Evolutionary conservation across 768 basidiomycete species (phyloP), one percentile per base, ranked within the genome.

Genomic region (Tricholoma flavovirens): DNA sequence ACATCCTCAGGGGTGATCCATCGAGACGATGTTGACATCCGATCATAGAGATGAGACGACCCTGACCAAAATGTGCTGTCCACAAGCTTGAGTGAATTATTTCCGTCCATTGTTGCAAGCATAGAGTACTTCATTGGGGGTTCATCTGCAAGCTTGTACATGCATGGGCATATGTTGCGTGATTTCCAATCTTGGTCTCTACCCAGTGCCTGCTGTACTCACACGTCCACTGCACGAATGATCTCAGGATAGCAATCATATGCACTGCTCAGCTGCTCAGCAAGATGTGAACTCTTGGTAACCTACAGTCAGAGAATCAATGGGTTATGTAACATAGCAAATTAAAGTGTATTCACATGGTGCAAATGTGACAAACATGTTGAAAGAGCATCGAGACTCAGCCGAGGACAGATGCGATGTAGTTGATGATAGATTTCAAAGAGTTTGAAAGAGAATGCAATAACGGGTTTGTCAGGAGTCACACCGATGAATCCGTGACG

Each of bases 1-100:
- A 49, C 48, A 29, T 49, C 48, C 32, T 49, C 22, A 24, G 48
- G 48, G 15, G 48, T 49, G 48, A 49, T 22, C 48, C 48, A 49
- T n/a, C 48, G 19, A 29, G 26, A 19, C 14, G 8, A 29, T 26
- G 32, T n/a, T 24, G 19, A 40, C 38, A 40, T 40, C n/a, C n/a
- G 9, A 40, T n/a, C 15, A 40, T 40, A 5, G 9, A 40, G 15
- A 40, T 9, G 38, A 40, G 38, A n/a, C n/a, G 8, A 40, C n/a
- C 38, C 38, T 17, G 38, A 40, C n/a, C n/a, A 7, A 40, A 40
- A 40, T n/a, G 38, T 22, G 32, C 33, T 29, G 26, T 42, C 36
- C 33, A 53, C 17, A 2, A 30, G 53, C 14, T 53, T 17, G 11
- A 53, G 17, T 15, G 26, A 43, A 22, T 40, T 26, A 12, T 53